These are phyloP conservation scores for Exophiala bonariae DNA, from an alignment of 2,329 filamentous ascomycete species.

Conservation along the genomic window DNA sequence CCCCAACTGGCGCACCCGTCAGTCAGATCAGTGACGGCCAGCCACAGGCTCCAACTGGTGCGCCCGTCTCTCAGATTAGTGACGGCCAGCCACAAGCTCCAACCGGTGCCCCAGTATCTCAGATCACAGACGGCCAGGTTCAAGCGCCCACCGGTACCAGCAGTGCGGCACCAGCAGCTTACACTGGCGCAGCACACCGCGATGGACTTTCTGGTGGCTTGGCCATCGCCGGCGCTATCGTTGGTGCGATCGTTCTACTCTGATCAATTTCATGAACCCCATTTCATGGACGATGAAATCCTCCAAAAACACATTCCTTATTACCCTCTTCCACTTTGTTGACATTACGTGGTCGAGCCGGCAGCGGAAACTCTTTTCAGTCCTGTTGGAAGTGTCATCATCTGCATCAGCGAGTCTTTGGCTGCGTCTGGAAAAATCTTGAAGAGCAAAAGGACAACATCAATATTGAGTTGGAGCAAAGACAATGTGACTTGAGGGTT, in stretches of 20 bases:
- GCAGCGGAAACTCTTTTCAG: too few species aligned
- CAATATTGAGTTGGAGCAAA: too few species aligned
- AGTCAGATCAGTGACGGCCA: conserved; percentile 49
- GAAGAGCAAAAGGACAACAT: too few species aligned
- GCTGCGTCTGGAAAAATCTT: too few species aligned
- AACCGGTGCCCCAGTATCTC: conserved; percentile 31
- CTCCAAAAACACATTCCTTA: too few species aligned
- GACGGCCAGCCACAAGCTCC: conserved; percentile 41
- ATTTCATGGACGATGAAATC: not conserved
- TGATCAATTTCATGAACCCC: conserved; percentile 6
- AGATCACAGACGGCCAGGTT: conserved; percentile 51
- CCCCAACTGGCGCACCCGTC: conserved; percentile 26
- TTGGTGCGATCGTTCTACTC: conserved; percentile 20
- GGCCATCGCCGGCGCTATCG: conserved; percentile 22
- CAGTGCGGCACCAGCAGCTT: conserved; percentile 35
- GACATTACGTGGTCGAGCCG: too few species aligned
- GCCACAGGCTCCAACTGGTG: conserved; percentile 38
- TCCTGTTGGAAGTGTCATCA: too few species aligned
- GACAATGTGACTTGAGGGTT: too few species aligned
- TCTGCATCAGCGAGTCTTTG: too few species aligned
- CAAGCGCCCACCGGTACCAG: conserved; percentile 32
- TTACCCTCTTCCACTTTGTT: too few species aligned
- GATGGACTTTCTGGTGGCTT: conserved; percentile 19
- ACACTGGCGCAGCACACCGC: conserved; percentile 23
- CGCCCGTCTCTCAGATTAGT: conserved; percentile 26